A percentile compares a stretch with the other conserved stretches of the same genome.
These are phyloP conservation scores for Xylaria arbuscula DNA, from an alignment of 2,329 filamentous ascomycete genomes.

Conservation along the genomic window DNA sequence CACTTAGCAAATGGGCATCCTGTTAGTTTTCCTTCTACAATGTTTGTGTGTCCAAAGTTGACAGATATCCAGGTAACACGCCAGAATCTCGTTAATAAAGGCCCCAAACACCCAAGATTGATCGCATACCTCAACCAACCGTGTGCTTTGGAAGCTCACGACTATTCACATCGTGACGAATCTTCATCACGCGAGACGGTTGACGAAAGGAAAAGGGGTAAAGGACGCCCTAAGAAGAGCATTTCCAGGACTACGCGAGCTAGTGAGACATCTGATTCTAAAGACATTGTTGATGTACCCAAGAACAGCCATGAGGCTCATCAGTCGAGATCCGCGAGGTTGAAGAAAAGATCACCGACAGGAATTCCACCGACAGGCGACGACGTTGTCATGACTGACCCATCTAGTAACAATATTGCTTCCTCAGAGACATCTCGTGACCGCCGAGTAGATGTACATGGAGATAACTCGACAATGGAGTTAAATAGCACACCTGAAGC, in stretches of 20 bases:
- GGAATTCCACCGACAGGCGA: slow-evolving; percentile 29
- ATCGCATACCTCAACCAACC: background rate
- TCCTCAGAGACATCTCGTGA: slow-evolving; percentile 15
- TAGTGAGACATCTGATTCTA: slow-evolving; percentile 29
- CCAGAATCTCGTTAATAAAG: slow-evolving; percentile 38
- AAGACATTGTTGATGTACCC: slow-evolving; percentile 22
- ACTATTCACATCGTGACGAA: slow-evolving; percentile 40
- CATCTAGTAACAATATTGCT: slow-evolving; percentile 20
- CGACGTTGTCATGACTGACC: slow-evolving; percentile 48
- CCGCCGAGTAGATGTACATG: background rate
- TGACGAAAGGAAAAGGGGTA: slow-evolving; percentile 38
- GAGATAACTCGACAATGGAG: background rate
- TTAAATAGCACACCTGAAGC: slow-evolving; percentile 1
- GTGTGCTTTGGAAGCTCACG: slow-evolving; percentile 35
- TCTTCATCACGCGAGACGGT: slow-evolving; percentile 41
- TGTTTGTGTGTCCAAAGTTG: slow-evolving; percentile 16
- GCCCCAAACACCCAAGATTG: slow-evolving; percentile 27
- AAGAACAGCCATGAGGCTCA: slow-evolving; percentile 35
- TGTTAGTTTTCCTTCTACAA: slow-evolving; percentile 50
- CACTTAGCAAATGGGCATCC: slow-evolving; percentile 58
- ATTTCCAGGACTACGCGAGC: slow-evolving; percentile 34
- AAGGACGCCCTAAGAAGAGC: slow-evolving; percentile 30
- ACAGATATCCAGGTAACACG: slow-evolving; percentile 36
- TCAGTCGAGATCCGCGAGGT: slow-evolving; percentile 40
- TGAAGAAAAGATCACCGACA: slow-evolving; percentile 41